Base-by-base conservation (phyloP, 2,329 filamentous ascomycete species). In the Phyllosticta capitalensis region DNA sequence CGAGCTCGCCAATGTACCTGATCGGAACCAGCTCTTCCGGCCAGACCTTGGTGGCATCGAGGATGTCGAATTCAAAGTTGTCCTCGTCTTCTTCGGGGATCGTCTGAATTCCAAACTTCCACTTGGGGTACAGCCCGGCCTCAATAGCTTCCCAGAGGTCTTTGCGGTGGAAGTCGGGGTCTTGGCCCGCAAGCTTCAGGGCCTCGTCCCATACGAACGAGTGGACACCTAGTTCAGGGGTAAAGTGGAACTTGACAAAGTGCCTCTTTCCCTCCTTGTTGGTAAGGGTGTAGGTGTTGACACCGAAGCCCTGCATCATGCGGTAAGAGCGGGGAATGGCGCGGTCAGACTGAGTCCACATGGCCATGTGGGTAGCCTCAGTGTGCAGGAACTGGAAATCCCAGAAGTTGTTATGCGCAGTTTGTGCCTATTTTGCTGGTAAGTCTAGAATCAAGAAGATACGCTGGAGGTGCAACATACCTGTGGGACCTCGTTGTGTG, bases 271-370 rank as follows among this genome's bases (percentile, higher is more conserved):
- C 87, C 64, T 87, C 79, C 22, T 79, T 81, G 62, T 90, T 90
- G 62, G 79, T 77, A 1, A 91, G 78, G 0, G 82, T 87, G 66
- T 79, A 92, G 0, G 89, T 92, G 72, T 92, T 91, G 65, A 92
- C 89, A 58, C 89, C 88, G 60, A 92, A 92, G 0, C 89, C 89
- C 65, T 92, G 87, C 86, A 92, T 91, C 87, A 91, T 91, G 22
- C 89, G 84, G 73, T 80, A 91, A 0, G 86, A 89, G 2, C 87
- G 81, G 1, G 88, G 88, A 59, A 90, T 90, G 0, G 79, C 79
- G 26, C 87, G 81, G 68, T 91, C 89, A 9, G 83, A 87, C 85
- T 90, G 89, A 28, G 84, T 76, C 88, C 88, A 92, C 78, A 89
- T 83, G 65, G 83, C 87, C 86, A 90, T 90, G 70, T 91, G 87